Evolutionary conservation across 257 asterid species (phyloP).

Genomic region (Solanum sitiens): DNA sequence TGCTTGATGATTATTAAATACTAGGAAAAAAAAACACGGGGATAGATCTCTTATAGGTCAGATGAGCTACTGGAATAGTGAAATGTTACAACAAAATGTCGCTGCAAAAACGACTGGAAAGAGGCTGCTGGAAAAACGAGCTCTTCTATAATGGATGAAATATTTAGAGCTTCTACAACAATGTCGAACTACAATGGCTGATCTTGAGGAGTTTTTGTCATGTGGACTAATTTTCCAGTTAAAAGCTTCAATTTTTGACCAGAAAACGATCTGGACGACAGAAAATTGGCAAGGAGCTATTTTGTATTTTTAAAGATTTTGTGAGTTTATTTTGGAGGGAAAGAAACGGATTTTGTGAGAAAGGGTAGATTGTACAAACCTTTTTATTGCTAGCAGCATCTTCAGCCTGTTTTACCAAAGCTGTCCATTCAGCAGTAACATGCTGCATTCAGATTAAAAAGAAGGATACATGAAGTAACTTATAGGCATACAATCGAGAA

Average conservation of each 20-base stretch:
- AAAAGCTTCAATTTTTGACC: background rate
- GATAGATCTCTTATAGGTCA: too few species aligned
- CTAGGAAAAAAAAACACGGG: background rate
- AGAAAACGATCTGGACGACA: background rate
- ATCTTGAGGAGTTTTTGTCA: background rate
- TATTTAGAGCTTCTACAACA: background rate
- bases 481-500: background rate
- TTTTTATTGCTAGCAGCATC: conserved; percentile 94
- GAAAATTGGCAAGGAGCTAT: background rate
- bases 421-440: conserved; percentile 91
- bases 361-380: conserved; percentile 25
- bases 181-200: background rate
- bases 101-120: background rate
- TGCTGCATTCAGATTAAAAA: conserved; percentile 34
- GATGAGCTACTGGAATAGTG: too few species aligned
- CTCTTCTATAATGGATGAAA: background rate
- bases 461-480: background rate
- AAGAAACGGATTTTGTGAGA: background rate
- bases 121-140: too few species aligned
- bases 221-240: background rate
- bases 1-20: background rate
- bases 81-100: background rate
- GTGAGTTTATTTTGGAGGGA: too few species aligned
- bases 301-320: too few species aligned
- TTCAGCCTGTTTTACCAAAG: conserved; percentile 95